phyloP scores from a whole-genome alignment of 225 moss, liverwort and hornwort genomes.

The Anthoceros angustus region DNA sequence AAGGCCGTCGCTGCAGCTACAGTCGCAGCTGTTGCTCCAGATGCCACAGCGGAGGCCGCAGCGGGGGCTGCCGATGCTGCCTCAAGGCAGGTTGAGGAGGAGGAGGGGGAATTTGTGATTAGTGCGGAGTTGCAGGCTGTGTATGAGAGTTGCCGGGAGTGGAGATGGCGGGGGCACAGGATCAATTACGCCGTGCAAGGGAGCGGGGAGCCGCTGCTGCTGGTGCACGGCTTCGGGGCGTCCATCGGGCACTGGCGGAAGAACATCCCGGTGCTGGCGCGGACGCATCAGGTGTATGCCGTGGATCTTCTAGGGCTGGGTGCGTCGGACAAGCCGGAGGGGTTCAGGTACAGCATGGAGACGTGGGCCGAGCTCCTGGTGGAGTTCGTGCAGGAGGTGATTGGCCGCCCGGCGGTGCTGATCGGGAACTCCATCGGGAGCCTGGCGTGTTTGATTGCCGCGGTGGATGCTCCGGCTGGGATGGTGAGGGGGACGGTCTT shows the following conservation, averaged over 20 bases:
- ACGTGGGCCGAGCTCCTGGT: slow-evolving; percentile 76
- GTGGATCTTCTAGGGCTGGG: slow-evolving; percentile 78
- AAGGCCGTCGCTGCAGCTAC: slow-evolving; percentile 24
- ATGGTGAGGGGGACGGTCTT: slow-evolving; percentile 72
- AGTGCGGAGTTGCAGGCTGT: slow-evolving; percentile 48
- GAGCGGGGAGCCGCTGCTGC: slow-evolving; percentile 56
- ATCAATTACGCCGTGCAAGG: slow-evolving; percentile 74
- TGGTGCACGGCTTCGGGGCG: slow-evolving; percentile 85
- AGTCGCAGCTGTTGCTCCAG: slow-evolving; percentile 30
- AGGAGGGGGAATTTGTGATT: slow-evolving; percentile 11
- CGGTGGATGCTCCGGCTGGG: slow-evolving; percentile 49
- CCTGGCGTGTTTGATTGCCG: slow-evolving; percentile 71
- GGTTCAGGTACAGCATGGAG: slow-evolving; percentile 75
- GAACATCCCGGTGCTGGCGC: slow-evolving; percentile 64
- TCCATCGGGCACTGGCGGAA: slow-evolving; percentile 92
- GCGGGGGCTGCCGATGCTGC: slow-evolving; percentile 22
- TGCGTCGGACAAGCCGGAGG: slow-evolving; percentile 58
- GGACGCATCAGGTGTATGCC: slow-evolving; percentile 70
- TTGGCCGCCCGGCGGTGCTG: slow-evolving; percentile 50
- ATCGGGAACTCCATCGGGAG: slow-evolving; percentile 89
- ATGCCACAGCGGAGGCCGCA: slow-evolving; percentile 26
- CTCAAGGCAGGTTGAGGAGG: slow-evolving; percentile 19
- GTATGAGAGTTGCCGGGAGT: slow-evolving; percentile 48
- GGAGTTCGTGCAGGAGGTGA: slow-evolving; percentile 64
- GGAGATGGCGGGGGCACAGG: slow-evolving; percentile 56